Evolutionary conservation across 2,329 filamentous ascomycete genomes (phyloP).

Genomic region (Ophiocordyceps camponoti-floridani): DNA sequence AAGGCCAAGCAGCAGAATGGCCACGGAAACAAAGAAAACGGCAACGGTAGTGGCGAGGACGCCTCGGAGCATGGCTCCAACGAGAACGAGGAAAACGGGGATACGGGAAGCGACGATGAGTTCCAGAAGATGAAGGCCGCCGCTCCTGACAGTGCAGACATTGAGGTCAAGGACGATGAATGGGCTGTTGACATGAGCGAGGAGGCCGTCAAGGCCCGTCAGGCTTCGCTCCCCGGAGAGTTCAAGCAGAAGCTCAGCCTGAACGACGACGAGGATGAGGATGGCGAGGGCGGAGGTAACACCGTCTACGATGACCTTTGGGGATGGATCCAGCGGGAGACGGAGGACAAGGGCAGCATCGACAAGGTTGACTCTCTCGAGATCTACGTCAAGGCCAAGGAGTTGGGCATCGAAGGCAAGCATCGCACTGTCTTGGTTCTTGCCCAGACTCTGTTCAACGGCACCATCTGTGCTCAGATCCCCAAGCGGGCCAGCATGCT

Average conservation of each 20-base stretch:
- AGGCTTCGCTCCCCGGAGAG: slow-evolving; percentile 81
- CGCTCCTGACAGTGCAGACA: slow-evolving; percentile 27
- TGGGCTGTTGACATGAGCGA: slow-evolving; percentile 97
- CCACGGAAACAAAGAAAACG: slow-evolving; percentile 37
- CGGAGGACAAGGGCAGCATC: slow-evolving; percentile 53
- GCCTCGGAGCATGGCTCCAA: slow-evolving; percentile 31
- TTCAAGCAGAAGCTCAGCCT: slow-evolving; percentile 84
- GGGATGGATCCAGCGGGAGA: slow-evolving; percentile 71
- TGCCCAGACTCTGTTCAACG: slow-evolving; percentile 83
- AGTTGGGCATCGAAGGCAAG: slow-evolving; percentile 85
- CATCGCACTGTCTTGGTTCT: slow-evolving; percentile 85
- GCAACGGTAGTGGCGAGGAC: slow-evolving; percentile 31
- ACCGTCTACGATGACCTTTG: slow-evolving; percentile 80
- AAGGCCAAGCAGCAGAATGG: slow-evolving; percentile 71
- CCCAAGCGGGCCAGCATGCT: slow-evolving; percentile 68
- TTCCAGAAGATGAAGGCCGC: slow-evolving; percentile 63
- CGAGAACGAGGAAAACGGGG: slow-evolving; percentile 34
- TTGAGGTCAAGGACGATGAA: slow-evolving; percentile 63
- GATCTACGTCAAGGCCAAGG: slow-evolving; percentile 93
- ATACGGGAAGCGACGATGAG: slow-evolving; percentile 79
- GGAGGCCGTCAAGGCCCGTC: slow-evolving; percentile 85
- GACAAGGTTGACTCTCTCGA: slow-evolving; percentile 72
- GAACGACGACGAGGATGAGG: slow-evolving; percentile 64
- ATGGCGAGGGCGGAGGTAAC: slow-evolving; percentile 56
- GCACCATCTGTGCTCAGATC: slow-evolving; percentile 79